Evolutionary conservation across 164 flowering plant species (phyloP).

Genomic region (Houttuynia cordata): DNA sequence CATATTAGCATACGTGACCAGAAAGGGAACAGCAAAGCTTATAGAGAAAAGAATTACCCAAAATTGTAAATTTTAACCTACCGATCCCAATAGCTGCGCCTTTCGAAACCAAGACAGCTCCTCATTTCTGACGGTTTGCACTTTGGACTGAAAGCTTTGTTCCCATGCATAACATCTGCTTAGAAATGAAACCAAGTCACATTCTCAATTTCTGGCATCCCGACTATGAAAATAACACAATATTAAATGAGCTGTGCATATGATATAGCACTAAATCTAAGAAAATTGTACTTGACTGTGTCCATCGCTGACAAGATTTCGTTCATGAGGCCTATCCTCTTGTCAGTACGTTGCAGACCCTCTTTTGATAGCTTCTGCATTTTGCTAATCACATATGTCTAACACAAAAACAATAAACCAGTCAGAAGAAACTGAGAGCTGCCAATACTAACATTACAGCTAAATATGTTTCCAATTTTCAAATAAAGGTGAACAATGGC

Average conservation of each 20-base stretch:
- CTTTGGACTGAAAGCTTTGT: conserved; percentile 74
- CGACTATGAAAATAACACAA: background rate
- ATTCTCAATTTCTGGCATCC: too few species aligned
- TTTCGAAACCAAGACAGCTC: conserved; percentile 91
- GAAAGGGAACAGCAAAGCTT: too few species aligned
- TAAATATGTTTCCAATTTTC: too few species aligned
- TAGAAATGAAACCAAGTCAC: conserved; percentile 3
- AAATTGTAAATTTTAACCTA: conserved; percentile 17
- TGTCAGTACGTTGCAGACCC: conserved; percentile 93
- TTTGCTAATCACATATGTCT: conserved; percentile 78
- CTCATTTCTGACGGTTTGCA: conserved; percentile 54
- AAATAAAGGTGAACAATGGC: too few species aligned
- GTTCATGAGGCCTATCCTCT: conserved; percentile 96
- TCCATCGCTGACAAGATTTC: conserved; percentile 99
- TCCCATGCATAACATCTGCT: conserved; percentile 99
- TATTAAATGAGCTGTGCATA: background rate
- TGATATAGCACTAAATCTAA: background rate
- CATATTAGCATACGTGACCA: background rate
- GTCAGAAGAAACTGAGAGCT: background rate
- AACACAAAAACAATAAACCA: background rate
- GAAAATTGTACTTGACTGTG: conserved; percentile 69
- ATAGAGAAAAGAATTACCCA: too few species aligned
- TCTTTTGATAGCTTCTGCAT: conserved; percentile 82
- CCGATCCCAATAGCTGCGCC: conserved; percentile 73
- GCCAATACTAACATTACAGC: background rate